Evolutionary conservation across 2,329 filamentous ascomycete species (phyloP), one percentile per base, ranked within the genome.

Genomic region (Ampelomyces quisqualis): DNA sequence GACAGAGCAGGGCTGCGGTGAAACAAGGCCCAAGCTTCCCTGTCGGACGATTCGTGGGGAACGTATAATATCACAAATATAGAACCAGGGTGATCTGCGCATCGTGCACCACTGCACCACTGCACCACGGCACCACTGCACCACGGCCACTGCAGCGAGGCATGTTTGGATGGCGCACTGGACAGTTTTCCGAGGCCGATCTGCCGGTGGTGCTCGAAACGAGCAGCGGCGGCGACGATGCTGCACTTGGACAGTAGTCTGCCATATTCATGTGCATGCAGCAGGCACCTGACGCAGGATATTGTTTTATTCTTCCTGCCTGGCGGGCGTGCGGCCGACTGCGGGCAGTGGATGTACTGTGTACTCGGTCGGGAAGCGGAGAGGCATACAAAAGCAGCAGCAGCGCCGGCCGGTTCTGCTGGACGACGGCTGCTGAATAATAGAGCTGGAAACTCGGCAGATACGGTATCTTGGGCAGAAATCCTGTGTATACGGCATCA

Each of bases 11-110:
- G 53, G 51, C 50, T 57, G 57, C 53, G 47, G 49, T 68, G 65
- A 68, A 68, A 68, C 64, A 52, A 48, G 58, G 60, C 57, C 60
- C 62, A 60, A 64, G 57, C 53, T 59, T 55, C 50, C 62, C 58
- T 63, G 65, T 62, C 55, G 50, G 65, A 60, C 65, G 62, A 65
- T 63, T 64, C 64, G 64, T 68, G 62, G 63, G 61, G 64, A 64
- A 65, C 55, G 44, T 56, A 59, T 58, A 59, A 39, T 34, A 43
- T 47, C 45, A 47, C 43, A 38, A 48, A 32, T 34, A 58, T 56
- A 51, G 36, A 43, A 30, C 54, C 47, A 52, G 56, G 54, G 30
- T 51, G 56, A 59, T 59, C 54, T 59, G 53, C 56, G 49, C 45
- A 51, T 51, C 49, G 53, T 51, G 48, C 54, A 55, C 37, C 29